Evolutionary conservation across 73 alveolate genomes (phyloP).

Genomic region (Paramecium octaurelia): DNA sequence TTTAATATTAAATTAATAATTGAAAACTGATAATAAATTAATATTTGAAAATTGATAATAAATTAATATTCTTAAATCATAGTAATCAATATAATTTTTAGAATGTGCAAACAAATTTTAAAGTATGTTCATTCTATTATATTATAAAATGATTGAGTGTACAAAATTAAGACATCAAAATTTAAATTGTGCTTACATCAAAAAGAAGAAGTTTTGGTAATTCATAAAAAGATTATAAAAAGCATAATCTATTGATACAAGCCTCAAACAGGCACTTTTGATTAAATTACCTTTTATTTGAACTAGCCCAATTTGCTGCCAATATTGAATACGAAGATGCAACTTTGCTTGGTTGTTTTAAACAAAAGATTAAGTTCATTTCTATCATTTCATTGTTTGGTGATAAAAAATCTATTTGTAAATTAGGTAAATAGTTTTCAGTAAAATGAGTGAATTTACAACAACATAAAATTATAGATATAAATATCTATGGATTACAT

Average conservation of each 20-base stretch:
- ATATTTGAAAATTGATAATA: no score
- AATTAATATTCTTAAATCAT: background rate
- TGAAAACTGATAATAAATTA: no score
- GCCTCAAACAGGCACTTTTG: background rate
- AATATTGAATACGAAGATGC: background rate
- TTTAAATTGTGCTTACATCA: background rate
- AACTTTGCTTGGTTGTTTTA: background rate
- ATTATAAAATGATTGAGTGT: background rate
- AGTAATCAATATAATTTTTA: background rate
- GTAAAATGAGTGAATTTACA: background rate
- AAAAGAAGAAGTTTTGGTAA: background rate
- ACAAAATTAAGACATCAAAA: background rate
- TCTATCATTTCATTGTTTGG: background rate
- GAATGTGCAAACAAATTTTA: background rate
- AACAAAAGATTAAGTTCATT: background rate
- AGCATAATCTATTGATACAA: background rate
- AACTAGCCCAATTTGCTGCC: background rate
- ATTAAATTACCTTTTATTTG: background rate
- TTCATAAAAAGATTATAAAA: background rate
- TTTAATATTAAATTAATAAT: no score
- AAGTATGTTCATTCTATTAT: background rate
- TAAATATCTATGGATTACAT: background rate
- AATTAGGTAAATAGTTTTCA: background rate
- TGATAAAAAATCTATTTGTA: background rate
- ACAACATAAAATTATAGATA: background rate